Base-by-base conservation (phyloP, 2,329 filamentous ascomycete genomes). In the Cercospora nicotianae region DNA sequence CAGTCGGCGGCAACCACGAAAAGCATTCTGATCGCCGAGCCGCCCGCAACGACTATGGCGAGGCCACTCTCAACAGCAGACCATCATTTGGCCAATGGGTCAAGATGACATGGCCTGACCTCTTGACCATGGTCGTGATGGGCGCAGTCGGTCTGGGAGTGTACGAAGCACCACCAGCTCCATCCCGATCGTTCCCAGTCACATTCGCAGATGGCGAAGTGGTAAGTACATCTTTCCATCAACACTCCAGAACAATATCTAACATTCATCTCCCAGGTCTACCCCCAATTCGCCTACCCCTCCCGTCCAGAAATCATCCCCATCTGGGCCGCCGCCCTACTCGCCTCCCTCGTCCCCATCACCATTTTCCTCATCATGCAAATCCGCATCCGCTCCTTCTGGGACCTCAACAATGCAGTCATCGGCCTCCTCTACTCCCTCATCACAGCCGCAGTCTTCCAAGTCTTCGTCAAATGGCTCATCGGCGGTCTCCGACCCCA, bases 401-500 rank as follows among this genome's bases (percentile, higher is more conserved):
- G 80, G 80, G 80, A 82, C 67, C 81, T 87, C 74, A 92, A 92
- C 81, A 92, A 92, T 76, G 90, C 86, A 55, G 78, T 89, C 60
- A 83, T 91, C 59, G 90, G 90, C 13, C 84, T 92, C 0, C 79
- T 92, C 0, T 92, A 92, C 81, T 83, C 87, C 0, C 84, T 92
- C 70, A 90, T 92, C 79, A 83, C 85, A 5, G 89, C 89, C 3
- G 88, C 89, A n/a, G 87, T 92, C 60, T 91, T 93, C 81, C 90
- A 93, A 75, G 90, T 92, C 72, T 89, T 92, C 75, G 74, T 92
- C 77, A 93, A 93, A 79, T 90, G 86, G 85, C 85, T 92, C 51
- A 91, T 93, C 70, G 90, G 90, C 13, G 90, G 90, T 13, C 81
- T 90, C 20, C 85, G 89, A n/a, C 90, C 90, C 0, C 88, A 91